Evolutionary conservation across 306 rosid genomes (phyloP).

Genomic region (Elaeagnus macrophylla): DNA sequence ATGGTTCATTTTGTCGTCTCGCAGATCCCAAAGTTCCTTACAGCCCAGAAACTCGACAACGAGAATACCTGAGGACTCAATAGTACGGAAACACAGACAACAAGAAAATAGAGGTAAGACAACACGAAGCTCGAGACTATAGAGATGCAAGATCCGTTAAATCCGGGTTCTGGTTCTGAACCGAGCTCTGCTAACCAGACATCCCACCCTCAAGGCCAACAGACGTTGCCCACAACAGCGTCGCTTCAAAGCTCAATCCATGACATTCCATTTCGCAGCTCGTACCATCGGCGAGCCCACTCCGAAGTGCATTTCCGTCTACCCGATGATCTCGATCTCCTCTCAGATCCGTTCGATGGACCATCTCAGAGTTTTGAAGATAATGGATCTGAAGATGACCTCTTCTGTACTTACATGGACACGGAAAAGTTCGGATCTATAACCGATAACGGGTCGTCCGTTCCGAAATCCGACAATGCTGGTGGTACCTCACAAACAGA

Average conservation of each 20-base stretch:
- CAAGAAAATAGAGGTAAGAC: not conserved
- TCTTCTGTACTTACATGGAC: constrained; percentile 50
- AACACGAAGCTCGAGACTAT: not conserved
- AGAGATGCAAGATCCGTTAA: constrained; percentile 34
- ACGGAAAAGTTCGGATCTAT: constrained; percentile 56
- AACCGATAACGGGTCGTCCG: constrained; percentile 21
- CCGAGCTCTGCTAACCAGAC: constrained; percentile 13
- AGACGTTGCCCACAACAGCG: constrained; percentile 19
- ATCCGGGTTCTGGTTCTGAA: constrained; percentile 19
- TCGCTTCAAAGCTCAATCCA: constrained; percentile 27
- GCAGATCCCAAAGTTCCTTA: no score
- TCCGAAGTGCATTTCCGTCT: constrained; percentile 89
- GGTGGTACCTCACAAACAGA: not conserved
- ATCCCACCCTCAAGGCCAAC: constrained; percentile 8
- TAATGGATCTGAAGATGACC: constrained; percentile 53
- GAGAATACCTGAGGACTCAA: not conserved
- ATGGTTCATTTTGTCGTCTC: no score
- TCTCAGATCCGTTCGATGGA: constrained; percentile 48
- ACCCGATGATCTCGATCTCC: constrained; percentile 77
- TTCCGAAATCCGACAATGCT: constrained; percentile 11
- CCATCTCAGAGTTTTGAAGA: constrained; percentile 55
- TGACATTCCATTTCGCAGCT: constrained; percentile 23
- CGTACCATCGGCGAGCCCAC: constrained; percentile 81
- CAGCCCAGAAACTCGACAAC: no score
- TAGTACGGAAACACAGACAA: not conserved